These are phyloP conservation scores for Penicillium palitans DNA, from an alignment of 2,329 filamentous ascomycete genomes.

Conservation along the genomic window DNA sequence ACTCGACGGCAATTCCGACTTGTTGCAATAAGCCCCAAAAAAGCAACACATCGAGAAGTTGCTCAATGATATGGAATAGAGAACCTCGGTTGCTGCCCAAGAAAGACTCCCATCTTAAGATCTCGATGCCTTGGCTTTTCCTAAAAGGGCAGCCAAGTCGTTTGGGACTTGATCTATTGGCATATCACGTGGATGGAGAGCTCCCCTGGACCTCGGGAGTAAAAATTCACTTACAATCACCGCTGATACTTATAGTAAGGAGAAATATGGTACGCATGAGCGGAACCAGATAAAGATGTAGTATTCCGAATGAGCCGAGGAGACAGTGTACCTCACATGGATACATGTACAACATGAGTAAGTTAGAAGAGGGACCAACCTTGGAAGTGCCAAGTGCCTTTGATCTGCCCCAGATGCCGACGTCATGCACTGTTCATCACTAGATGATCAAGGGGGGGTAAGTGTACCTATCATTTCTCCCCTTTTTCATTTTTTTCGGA, in stretches of 20 bases:
- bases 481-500: not conserved
- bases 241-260: no score
- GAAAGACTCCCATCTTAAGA: no score
- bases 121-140: no score
- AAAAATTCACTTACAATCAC: not conserved
- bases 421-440: conserved; percentile 24
- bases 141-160: no score
- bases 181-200: no score
- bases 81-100: no score
- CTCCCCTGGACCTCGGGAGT: not conserved
- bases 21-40: not conserved
- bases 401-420: conserved; percentile 7
- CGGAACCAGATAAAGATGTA: not conserved
- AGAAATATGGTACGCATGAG: not conserved
- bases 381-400: not conserved
- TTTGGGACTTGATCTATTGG: no score
- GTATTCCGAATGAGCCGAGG: not conserved
- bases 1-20: not conserved
- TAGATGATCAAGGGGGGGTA: conserved; percentile 17
- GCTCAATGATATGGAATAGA: no score
- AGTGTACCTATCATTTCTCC: not conserved
- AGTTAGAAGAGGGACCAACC: not conserved
- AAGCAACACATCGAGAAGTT: no score
- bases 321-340: not conserved
- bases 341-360: no score